Conservation (phyloP, 2,329 filamentous ascomycete species). For the Fusarium mangiferae region DNA sequence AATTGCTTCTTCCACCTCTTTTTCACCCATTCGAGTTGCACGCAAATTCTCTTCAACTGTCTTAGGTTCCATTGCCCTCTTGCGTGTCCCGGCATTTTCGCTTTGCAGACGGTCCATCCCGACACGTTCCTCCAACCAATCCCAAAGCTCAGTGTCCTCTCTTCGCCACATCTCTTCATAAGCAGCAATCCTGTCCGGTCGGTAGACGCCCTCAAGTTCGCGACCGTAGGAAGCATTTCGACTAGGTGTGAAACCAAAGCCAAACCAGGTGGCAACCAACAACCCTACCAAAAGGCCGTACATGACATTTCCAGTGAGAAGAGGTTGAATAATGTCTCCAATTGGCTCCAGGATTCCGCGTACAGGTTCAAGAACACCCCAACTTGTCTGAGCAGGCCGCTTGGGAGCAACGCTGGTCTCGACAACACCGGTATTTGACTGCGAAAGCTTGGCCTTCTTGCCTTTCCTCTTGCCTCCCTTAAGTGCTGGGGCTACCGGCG, state of each 20-base stretch:
- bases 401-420: constrained; percentile 55
- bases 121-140: constrained; percentile 89
- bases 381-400: constrained; percentile 61
- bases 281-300: constrained; percentile 79
- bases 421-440: constrained; percentile 56
- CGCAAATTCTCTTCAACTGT: constrained; percentile 69
- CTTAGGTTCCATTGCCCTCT: constrained; percentile 63
- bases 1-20: constrained; percentile 83
- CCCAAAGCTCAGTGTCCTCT: constrained; percentile 91
- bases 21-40: constrained; percentile 72
- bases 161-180: constrained; percentile 94
- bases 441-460: constrained; percentile 61
- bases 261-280: constrained; percentile 79
- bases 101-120: constrained; percentile 70
- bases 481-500: constrained; percentile 55
- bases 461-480: constrained; percentile 71
- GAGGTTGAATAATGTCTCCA: constrained; percentile 72
- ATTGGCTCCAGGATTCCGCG: constrained; percentile 76
- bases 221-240: constrained; percentile 51
- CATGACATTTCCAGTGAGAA: constrained; percentile 81
- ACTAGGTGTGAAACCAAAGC: constrained; percentile 63
- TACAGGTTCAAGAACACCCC: constrained; percentile 86
- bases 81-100: constrained; percentile 51
- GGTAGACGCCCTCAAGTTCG: constrained; percentile 44
- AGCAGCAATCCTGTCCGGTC: constrained; percentile 76